Percentiles rank a stretch among this genome's conserved stretches.
Evolutionary conservation across 805 yeast species (phyloP).

Genomic region (Hanseniaspora lachancei): DNA sequence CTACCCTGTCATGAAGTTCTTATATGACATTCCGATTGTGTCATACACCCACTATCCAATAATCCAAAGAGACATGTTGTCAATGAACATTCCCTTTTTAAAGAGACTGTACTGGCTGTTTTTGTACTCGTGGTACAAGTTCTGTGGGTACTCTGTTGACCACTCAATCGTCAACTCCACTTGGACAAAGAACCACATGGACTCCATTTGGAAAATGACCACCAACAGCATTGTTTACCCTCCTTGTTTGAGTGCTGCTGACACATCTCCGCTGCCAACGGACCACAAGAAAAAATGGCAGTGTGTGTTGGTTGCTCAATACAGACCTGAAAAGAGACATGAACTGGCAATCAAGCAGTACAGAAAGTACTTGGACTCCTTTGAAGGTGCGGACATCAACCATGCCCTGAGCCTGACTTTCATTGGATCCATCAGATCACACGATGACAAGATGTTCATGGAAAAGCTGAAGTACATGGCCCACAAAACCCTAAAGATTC

Average conservation of each 20-base stretch:
- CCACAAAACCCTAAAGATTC: conserved; percentile 30
- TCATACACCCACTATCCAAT: conserved; percentile 94
- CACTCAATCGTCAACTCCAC: conserved; percentile 68
- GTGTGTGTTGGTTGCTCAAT: conserved; percentile 59
- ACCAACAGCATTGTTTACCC: conserved; percentile 56
- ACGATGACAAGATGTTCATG: conserved; percentile 50
- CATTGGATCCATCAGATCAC: conserved; percentile 73
- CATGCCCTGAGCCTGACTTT: conserved; percentile 47
- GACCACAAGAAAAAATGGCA: conserved; percentile 27
- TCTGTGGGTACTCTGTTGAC: conserved; percentile 54
- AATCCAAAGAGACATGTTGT: conserved; percentile 76
- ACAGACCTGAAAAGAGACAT: conserved; percentile 91
- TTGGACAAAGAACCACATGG: conserved; percentile 79
- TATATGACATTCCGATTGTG: conserved; percentile 58
- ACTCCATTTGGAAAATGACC: conserved; percentile 42
- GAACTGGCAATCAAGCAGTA: conserved; percentile 53
- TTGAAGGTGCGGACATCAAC: neutral
- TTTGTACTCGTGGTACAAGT: conserved; percentile 50
- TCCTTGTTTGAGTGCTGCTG: conserved; percentile 49
- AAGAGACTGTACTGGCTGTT: conserved; percentile 59
- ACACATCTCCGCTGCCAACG: conserved; percentile 12
- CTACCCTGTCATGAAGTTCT: conserved; percentile 48
- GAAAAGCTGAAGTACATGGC: conserved; percentile 35
- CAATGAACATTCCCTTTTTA: conserved; percentile 28
- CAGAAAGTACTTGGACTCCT: conserved; percentile 34